Conservation (phyloP, 1,284 basidiomycete species). For the Boletus sp. region DNA sequence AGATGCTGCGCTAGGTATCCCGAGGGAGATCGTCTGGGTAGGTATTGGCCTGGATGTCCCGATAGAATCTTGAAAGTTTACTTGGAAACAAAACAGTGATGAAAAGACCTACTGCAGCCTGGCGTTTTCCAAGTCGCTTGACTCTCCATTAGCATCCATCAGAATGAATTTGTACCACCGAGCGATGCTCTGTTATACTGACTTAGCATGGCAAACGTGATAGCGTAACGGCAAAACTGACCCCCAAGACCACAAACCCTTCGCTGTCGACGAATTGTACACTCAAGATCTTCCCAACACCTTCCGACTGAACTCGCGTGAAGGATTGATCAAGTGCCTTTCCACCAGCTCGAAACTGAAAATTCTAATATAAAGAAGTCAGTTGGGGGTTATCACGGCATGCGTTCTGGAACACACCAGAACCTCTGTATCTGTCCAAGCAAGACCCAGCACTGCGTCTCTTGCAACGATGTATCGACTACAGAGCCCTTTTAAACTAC, state of each 20-base stretch:
- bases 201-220: constrained; percentile 8
- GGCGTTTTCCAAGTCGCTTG: constrained; percentile 8
- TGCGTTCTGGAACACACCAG: constrained; percentile 15
- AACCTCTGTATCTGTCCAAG: constrained; percentile 30
- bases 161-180: constrained; percentile 23
- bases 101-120: constrained; percentile 23
- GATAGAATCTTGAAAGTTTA: constrained; percentile 7
- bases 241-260: constrained; percentile 26
- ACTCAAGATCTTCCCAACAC: constrained; percentile 17
- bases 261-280: constrained; percentile 26
- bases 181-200: constrained; percentile 13
- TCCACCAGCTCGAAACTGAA: constrained; percentile 21
- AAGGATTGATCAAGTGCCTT: neutral
- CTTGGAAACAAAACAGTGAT: neutral
- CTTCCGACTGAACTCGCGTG: constrained; percentile 19
- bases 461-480: constrained; percentile 22
- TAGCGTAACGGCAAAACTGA: constrained; percentile 10
- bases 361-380: constrained; percentile 12
- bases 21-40: constrained; percentile 11
- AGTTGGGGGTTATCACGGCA: neutral
- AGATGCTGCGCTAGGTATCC: constrained; percentile 2
- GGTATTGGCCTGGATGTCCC: constrained; percentile 13
- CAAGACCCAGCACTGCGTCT: constrained; percentile 23
- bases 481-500: constrained; percentile 17
- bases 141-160: constrained; percentile 16